Base-by-base conservation (phyloP, 1,139 yeast species). In the Magnusiomyces magnusii region DNA sequence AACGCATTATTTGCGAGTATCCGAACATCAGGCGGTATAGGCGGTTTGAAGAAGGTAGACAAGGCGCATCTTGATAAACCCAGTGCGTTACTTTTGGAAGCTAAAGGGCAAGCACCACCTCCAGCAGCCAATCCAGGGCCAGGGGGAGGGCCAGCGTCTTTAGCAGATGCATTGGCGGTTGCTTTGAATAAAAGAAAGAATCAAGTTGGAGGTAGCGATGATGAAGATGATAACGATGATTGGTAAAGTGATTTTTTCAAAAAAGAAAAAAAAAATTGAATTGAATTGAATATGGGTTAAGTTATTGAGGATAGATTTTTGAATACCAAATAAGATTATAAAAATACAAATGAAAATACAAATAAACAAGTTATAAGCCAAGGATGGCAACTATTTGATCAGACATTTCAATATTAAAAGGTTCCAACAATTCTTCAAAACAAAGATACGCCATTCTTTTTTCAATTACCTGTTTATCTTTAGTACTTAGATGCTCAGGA, bases 1-100 rank as follows among this genome's bases (percentile, higher is more conserved):
- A 96, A 88, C 71, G 96, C 96, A 0, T 78, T 93, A 53, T 75
- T 93, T 60, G 90, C 96, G 0, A 89, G 97, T 0, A 93, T 92
- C 65, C 80, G 96, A 67, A 82, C 86, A 41, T 85, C 96, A 0
- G 86, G 86, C 10, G 89, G 91, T 57, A 57, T 91, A 15, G 85
- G 58, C 13, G 31, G 51, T n/a, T 34, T 60, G 15, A 50, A 53
- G 24, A 60, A 60, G 70, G 86, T 87, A 3, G 97, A 93, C 71
- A 92, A 91, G 72, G 74, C 90, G 0, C 92, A 87, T 66, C 75
- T 91, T 55, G 97, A 92, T 50, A 80, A 78, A 63, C 96, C 97
- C 2, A 85, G 85, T 57, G 89, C 81, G 0, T 68, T 87, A 47
- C 73, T 88, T 36, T 87, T 82, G 72, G 92, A 87, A 68, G 88